These are phyloP conservation scores for Aurinia saxatilis DNA, from an alignment of 345 rosid genomes.

Conservation along the genomic window DNA sequence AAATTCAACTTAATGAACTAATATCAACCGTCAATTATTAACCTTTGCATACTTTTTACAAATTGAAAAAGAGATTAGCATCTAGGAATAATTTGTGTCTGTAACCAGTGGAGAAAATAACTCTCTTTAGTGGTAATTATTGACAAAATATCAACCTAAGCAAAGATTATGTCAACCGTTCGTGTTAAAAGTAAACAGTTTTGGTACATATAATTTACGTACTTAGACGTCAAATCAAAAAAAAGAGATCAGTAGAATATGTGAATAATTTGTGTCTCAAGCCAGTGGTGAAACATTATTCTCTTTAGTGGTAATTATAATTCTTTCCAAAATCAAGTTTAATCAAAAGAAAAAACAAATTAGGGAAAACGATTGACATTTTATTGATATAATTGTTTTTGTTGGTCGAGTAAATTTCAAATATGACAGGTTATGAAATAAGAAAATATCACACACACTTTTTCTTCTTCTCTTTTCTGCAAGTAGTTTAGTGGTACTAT, in stretches of 20 bases:
- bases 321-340: background rate
- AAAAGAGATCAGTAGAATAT: background rate
- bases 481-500: conserved; percentile 4
- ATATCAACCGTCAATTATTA: conserved; percentile 20
- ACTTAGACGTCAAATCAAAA: background rate
- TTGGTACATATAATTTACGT: background rate
- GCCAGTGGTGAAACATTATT: conserved; percentile 14
- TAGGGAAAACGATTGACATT: too few relatives aligned
- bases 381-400: too few relatives aligned
- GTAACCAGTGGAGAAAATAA: background rate
- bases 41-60: background rate
- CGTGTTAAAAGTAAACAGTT: background rate
- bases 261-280: background rate
- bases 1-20: conserved; percentile 1
- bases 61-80: background rate
- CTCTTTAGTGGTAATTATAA: background rate
- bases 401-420: too few relatives aligned
- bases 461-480: background rate
- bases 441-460: background rate
- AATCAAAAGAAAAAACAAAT: background rate
- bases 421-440: too few relatives aligned
- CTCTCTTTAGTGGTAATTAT: background rate
- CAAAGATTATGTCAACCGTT: conserved; percentile 3
- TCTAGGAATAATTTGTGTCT: background rate
- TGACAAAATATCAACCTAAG: background rate